Evolutionary conservation across 2,329 filamentous ascomycete genomes (phyloP), one percentile per base, ranked within the genome.

Genomic region (Colletotrichum sp.): DNA sequence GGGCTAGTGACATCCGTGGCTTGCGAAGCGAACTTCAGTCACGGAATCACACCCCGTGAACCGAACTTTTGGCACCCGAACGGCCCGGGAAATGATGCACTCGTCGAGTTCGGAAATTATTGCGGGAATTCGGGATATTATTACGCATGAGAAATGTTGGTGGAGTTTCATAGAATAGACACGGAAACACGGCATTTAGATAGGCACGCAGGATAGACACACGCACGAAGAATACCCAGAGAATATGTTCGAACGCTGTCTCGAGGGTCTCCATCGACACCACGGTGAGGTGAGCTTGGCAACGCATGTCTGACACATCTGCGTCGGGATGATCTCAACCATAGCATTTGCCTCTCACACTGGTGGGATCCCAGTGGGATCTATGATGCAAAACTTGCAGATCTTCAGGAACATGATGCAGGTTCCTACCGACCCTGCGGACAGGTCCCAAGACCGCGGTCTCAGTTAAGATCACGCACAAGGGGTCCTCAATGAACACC

Each of bases 1-100:
- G 57, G 57, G 39, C 73, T 32, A 34, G 73, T 69, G 73, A 69
- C 73, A 64, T 69, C 59, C 62, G 73, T 76, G 73, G 73, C 73
- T 76, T 76, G 69, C 12, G 24, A 16, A 49, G 34, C 63, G 63
- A 66, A 24, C 34, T 28, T 28, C 52, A 62, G 24, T 70, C 55
- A 62, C 57, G 9, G 32, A 59, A 36, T 32, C 62, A 64, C n/a
- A 21, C 24, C 32, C 16, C 24, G 16, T 32, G 30, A 64, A 30
- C 62, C 62, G 62, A 16, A 34, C 13, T 15, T 64, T 64, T 24
- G 24, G 8, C 21, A 32, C n/a, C n/a, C n/a, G 36, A 21, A 13
- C 49, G 52, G 66, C 52, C 24, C 66, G 66, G 32, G 49, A n/a
- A 16, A 59, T 28, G 44, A 55, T 32, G 44, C 8, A 26, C 24